These are phyloP conservation scores for Cyclotella sp. DNA, from an alignment of 108 stramenopile genomes.

Conservation along the genomic window DNA sequence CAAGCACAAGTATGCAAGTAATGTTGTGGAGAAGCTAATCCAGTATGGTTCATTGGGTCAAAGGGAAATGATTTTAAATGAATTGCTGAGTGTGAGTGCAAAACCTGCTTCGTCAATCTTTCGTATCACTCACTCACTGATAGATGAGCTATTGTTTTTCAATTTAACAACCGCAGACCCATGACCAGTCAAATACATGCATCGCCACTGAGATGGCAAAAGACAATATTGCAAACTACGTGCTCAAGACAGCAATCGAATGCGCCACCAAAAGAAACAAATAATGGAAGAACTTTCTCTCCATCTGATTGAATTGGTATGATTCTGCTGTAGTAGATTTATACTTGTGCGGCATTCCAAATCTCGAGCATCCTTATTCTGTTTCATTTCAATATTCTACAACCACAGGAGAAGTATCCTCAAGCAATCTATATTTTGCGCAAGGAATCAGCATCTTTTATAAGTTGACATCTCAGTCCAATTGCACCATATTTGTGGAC, in stretches of 20 bases:
- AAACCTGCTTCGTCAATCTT: background rate
- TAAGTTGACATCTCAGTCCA: too few relatives aligned
- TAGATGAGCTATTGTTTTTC: conserved; percentile 17
- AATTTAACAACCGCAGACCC: background rate
- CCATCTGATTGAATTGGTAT: conserved; percentile 32
- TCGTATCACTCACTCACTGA: conserved; percentile 20
- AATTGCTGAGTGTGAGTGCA: conserved; percentile 67
- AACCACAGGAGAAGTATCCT: background rate
- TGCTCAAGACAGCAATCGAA: conserved; percentile 65
- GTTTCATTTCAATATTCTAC: background rate
- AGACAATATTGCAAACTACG: conserved; percentile 96
- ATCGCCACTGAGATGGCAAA: conserved; percentile 90
- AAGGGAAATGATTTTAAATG: conserved; percentile 64
- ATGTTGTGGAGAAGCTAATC: conserved; percentile 95
- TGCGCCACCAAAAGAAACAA: conserved; percentile 26
- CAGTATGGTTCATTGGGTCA: conserved; percentile 84
- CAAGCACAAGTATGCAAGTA: conserved; percentile 97
- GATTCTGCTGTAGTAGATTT: background rate
- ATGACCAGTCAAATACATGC: conserved; percentile 47
- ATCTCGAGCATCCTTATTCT: too few relatives aligned
- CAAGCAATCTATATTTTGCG: conserved; percentile 2
- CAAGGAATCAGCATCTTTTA: background rate
- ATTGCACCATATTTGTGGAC: too few relatives aligned
- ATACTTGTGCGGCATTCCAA: background rate
- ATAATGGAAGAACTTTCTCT: conserved; percentile 18